A percentile compares a stretch with the other conserved stretches of the same genome.
Evolutionary conservation across 352 stramenopile genomes (phyloP).

Genomic region (Phytophthora boehmeriae): DNA sequence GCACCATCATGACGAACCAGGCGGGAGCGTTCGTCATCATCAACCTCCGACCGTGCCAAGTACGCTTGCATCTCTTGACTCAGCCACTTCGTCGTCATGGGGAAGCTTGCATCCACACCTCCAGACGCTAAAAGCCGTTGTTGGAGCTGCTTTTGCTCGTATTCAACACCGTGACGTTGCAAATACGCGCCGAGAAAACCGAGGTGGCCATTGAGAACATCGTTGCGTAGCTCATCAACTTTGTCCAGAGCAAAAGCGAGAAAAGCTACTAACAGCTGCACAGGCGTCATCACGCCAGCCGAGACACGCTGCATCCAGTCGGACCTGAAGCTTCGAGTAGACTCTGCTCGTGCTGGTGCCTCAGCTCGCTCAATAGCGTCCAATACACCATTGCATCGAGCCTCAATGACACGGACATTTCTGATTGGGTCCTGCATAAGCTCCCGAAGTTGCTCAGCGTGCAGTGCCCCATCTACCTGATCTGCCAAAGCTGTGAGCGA

Average conservation of each 20-base stretch:
- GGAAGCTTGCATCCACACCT: constrained; percentile 31
- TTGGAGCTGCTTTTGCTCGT: constrained; percentile 66
- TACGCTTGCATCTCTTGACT: constrained; percentile 39
- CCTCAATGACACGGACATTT: constrained; percentile 40
- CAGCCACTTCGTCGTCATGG: constrained; percentile 61
- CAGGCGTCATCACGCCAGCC: constrained; percentile 19
- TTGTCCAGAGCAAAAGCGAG: constrained; percentile 71
- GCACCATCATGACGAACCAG: constrained; percentile 36
- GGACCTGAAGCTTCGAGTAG: constrained; percentile 46
- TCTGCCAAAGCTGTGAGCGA: constrained; percentile 34
- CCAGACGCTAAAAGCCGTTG: constrained; percentile 31
- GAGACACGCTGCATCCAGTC: constrained; percentile 37
- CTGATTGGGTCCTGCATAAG: constrained; percentile 42
- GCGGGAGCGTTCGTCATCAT: constrained; percentile 21
- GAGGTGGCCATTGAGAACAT: constrained; percentile 68
- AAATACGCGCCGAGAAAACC: constrained; percentile 60
- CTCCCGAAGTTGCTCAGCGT: constrained; percentile 29
- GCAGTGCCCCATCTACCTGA: constrained; percentile 46
- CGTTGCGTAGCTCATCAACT: constrained; percentile 63
- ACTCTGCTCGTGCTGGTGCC: constrained; percentile 51
- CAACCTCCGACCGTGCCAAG: constrained; percentile 27
- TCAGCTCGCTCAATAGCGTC: constrained; percentile 54
- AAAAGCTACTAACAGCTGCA: constrained; percentile 60
- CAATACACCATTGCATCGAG: constrained; percentile 49
- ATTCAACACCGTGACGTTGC: constrained; percentile 59